Evolutionary conservation across 75 land plant genomes (phyloP), one percentile per base, ranked within the genome.

Genomic region (Sequoia sempervirens): DNA sequence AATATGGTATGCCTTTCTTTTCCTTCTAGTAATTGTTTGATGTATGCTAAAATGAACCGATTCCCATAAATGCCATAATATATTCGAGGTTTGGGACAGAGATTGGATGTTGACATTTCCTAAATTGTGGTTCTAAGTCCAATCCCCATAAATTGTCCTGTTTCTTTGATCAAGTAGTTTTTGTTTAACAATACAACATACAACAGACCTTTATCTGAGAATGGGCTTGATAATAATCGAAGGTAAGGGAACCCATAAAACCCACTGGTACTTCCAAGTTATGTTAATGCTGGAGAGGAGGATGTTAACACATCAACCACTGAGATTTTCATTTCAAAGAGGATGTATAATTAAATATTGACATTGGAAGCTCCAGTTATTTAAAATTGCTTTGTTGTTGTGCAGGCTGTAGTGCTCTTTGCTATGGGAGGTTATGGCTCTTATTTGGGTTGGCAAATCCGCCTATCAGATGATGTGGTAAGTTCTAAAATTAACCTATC

Each of bases 351-450:
- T 23, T 23, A 61, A 23, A 61, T 61, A 20, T 23, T 61, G 26
- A 26, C 66, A 61, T 2, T 75, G 45, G 45, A 40, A 75, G 78
- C 10, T 75, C 66, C 66, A 61, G 1, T 61, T 61, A 30, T 9
- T 81, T 36, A 32, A 12, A 54, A 68, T 6, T 87, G 45, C 6
- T 82, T 79, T 85, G 46, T 26, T 32, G 23, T 32, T 56, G 20
- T 79, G 80, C 84, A 95, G 98, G 96, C 98, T 73, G 96, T 96
- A 61, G 98, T 96, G 64, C 89, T 96, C 13, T 91, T 96, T 87
- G 96, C 98, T 28, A 96, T 96, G 98, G 98, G 98, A 79, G 98
- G 98, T 20, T 96, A 94, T 88, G 98, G 98, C 83, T 90, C 98
- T 53, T 96, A 96, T 84, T 80, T 96, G 80, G 98, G 98, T 36